Conservation (phyloP, 2,329 filamentous ascomycete genomes). For the Aspergillus sp. region DNA sequence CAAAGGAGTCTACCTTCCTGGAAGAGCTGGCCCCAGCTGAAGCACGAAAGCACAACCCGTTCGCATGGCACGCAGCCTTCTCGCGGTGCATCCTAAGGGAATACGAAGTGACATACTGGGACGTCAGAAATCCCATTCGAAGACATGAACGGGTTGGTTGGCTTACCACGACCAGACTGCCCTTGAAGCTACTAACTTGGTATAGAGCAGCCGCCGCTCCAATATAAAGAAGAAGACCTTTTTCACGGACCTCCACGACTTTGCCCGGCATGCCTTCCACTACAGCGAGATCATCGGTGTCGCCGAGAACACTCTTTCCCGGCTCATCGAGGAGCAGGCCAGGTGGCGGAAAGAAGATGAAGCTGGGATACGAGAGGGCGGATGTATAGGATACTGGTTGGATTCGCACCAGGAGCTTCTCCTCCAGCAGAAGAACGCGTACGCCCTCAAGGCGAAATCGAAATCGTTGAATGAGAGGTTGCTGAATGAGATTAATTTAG, state of each 20-base stretch:
- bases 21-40: too few species aligned
- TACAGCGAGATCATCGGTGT: constrained; percentile 31
- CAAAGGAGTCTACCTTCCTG: too few species aligned
- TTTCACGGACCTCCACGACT: constrained; percentile 29
- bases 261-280: constrained; percentile 33
- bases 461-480: constrained; percentile 29
- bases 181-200: too few species aligned
- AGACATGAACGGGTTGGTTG: too few species aligned
- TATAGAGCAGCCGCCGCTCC: too few species aligned
- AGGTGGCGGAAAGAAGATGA: constrained; percentile 11
- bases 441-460: constrained; percentile 24
- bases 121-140: too few species aligned
- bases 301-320: constrained; percentile 25
- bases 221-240: too few species aligned
- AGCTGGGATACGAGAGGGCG: neutral
- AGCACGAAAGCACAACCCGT: too few species aligned
- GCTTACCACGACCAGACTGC: too few species aligned
- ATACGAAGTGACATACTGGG: too few species aligned
- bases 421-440: constrained; percentile 17
- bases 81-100: too few species aligned
- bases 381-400: neutral
- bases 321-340: constrained; percentile 21
- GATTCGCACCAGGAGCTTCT: constrained; percentile 9
- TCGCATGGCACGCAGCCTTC: too few species aligned
- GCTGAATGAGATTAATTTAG: constrained; percentile 34